A percentile compares a stretch with the other conserved stretches of the same genome.
phyloP scores from a whole-genome alignment of 2,329 filamentous ascomycete species.

The Falciphora oryzae region DNA sequence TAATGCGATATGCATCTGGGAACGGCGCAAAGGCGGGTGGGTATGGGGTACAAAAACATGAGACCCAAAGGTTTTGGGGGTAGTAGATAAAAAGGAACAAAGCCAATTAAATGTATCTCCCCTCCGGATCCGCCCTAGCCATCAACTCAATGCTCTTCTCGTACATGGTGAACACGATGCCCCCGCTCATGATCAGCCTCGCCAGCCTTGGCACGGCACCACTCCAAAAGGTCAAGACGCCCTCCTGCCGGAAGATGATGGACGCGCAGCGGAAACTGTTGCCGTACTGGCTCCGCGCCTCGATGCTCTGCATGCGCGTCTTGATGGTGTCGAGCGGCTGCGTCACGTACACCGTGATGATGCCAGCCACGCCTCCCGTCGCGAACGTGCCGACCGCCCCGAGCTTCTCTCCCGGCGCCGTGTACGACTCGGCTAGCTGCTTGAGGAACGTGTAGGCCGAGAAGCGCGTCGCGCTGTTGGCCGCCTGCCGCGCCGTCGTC shows the following conservation, averaged over 20 bases:
- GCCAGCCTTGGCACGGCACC: constrained; percentile 83
- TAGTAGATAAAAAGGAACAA: neutral
- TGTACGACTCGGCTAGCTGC: constrained; percentile 87
- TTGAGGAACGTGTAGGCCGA: constrained; percentile 85
- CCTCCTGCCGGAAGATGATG: constrained; percentile 83
- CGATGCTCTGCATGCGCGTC: constrained; percentile 95
- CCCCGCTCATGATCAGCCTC: constrained; percentile 81
- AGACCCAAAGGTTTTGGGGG: neutral
- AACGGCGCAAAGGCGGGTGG: neutral
- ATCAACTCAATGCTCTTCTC: constrained; percentile 94
- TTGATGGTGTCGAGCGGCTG: constrained; percentile 87
- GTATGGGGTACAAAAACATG: constrained; percentile 7
- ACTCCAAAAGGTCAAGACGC: constrained; percentile 86
- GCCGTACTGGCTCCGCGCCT: constrained; percentile 73
- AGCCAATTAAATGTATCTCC: constrained; percentile 64
- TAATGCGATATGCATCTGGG: neutral
- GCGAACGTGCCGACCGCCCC: constrained; percentile 83
- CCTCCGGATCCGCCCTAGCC: constrained; percentile 72
- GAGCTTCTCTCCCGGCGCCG: constrained; percentile 89
- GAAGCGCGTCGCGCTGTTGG: constrained; percentile 90
- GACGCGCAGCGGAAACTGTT: constrained; percentile 81
- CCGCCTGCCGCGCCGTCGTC: constrained; percentile 88
- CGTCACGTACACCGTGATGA: constrained; percentile 81
- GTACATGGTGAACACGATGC: constrained; percentile 98
- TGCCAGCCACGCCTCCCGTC: constrained; percentile 80